Base-by-base conservation (phyloP, 1,284 basidiomycete species). In the Ustilago sp. region DNA sequence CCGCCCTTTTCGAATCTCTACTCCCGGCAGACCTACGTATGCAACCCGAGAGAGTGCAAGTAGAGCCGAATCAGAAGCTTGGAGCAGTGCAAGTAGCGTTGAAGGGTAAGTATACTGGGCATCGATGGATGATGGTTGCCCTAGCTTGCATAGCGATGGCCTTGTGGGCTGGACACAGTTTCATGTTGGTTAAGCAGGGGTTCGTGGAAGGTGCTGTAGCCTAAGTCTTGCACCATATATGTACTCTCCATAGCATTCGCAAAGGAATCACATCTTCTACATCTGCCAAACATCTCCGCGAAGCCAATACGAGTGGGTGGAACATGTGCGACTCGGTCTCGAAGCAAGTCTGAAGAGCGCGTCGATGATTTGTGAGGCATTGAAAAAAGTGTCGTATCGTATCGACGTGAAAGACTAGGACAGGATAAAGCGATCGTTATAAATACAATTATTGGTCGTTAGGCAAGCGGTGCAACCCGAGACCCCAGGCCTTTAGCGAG, bases 1-100 rank as follows among this genome's bases (percentile, higher is more conserved):
- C 89, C 13, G 89, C 88, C 6, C 88, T 94, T 23, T 92, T 94
- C 50, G 77, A 79, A 36, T 34, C 55, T 8, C 39, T 79, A 9
- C 59, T 77, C 1, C 75, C 71, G 0, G 59, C 57, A 0, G 7
- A 69, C 1, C 36, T 63, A 6, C 31, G 69, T 3, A 62, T 61
- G 41, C 3, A 15, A 8, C 19, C 39, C 0, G 48, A 58, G 47
- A 43, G 35, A 17, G 36, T n/a, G 5, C 51, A 13, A 2, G 0
- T n/a, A 13, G 23, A 28, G 9, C 23, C 39, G 17, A 41, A 17
- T 15, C 13, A 41, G 17, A 41, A 41, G 4, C 39, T 12, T 17
- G 39, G 17, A 41, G 6, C 39, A 17, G 17, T 41, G 13, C 12
- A 15, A 17, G 23, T 48, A 13, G 23, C 8, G n/a, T n/a, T 48